Conservation (phyloP, 768 basidiomycete genomes). For the Amanita pseudoporphyria region DNA sequence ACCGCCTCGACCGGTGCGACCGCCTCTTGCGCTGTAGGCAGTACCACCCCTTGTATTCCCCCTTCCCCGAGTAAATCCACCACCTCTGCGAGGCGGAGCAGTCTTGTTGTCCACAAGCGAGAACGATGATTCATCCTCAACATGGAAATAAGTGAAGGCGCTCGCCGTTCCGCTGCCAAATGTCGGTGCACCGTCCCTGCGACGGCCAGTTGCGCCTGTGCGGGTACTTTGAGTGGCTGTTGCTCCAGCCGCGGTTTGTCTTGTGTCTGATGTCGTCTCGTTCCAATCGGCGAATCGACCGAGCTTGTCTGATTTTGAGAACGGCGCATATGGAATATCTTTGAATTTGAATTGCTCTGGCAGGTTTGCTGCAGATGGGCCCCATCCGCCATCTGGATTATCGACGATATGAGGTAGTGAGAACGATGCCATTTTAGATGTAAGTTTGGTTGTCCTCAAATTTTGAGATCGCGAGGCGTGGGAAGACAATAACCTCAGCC, state of each 20-base stretch:
- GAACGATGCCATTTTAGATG: constrained; percentile 61
- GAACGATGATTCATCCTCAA: constrained; percentile 96
- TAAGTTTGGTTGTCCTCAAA: constrained; percentile 12
- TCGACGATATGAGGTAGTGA: constrained; percentile 82
- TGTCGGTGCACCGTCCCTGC: constrained; percentile 72
- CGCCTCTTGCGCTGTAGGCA: constrained; percentile 34
- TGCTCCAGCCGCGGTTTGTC: constrained; percentile 43
- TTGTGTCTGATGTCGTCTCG: constrained; percentile 57
- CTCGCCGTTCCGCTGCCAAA: constrained; percentile 87
- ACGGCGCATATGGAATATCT: constrained; percentile 97
- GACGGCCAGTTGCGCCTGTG: constrained; percentile 41
- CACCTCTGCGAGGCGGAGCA: constrained; percentile 61
- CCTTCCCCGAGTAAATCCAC: constrained; percentile 50
- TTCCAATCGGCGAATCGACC: constrained; percentile 98
- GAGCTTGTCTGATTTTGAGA: constrained; percentile 97
- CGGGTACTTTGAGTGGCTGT: constrained; percentile 39
- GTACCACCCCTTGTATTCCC: constrained; percentile 38
- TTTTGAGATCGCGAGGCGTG: constrained; percentile 19
- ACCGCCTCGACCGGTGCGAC: constrained; percentile 39
- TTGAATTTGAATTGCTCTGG: constrained; percentile 95
- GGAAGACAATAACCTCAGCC: constrained; percentile 21
- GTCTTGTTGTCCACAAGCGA: constrained; percentile 90
- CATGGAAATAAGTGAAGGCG: constrained; percentile 95
- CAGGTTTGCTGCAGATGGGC: constrained; percentile 68
- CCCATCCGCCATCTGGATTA: constrained; percentile 92